Evolutionary conservation across 495 filamentous ascomycete species (phyloP).

Genomic region (Eremomyces bilateralis): DNA sequence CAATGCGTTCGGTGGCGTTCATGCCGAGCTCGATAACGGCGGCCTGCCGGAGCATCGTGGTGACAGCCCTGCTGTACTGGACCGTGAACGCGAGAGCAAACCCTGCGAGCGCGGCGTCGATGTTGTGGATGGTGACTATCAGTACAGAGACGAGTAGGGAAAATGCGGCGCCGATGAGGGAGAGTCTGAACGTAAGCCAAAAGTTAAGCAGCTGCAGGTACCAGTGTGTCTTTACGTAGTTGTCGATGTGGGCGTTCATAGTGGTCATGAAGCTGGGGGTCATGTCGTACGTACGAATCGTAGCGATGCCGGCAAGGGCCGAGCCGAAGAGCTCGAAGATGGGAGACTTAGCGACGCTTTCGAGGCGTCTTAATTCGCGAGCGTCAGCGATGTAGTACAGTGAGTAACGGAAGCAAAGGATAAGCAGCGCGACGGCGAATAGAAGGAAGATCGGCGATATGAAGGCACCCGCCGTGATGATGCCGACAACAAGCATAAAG

Average conservation of each 20-base stretch:
- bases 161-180: slow-evolving; percentile 46
- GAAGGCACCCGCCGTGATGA: slow-evolving; percentile 13
- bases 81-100: slow-evolving; percentile 47
- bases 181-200: slow-evolving; percentile 1
- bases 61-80: slow-evolving; percentile 29
- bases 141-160: slow-evolving; percentile 42
- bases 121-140: slow-evolving; percentile 25
- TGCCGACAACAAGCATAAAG: slow-evolving; percentile 26
- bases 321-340: slow-evolving; percentile 60
- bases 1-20: slow-evolving; percentile 65
- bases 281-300: slow-evolving; percentile 55
- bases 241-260: slow-evolving; percentile 45
- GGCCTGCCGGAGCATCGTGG: slow-evolving; percentile 38
- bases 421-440: slow-evolving; percentile 30
- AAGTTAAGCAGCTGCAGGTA: slow-evolving; percentile 29
- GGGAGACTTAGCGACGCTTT: slow-evolving; percentile 49
- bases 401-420: slow-evolving; percentile 34
- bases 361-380: slow-evolving; percentile 53
- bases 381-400: slow-evolving; percentile 42
- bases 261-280: slow-evolving; percentile 36
- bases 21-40: slow-evolving; percentile 54
- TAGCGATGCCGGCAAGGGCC: slow-evolving; percentile 45
- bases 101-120: slow-evolving; percentile 57
- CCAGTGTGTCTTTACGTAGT: slow-evolving; percentile 23
- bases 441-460: slow-evolving; percentile 41